phyloP scores from a whole-genome alignment of 306 rosid genomes.

The Mimosa bimucronata region DNA sequence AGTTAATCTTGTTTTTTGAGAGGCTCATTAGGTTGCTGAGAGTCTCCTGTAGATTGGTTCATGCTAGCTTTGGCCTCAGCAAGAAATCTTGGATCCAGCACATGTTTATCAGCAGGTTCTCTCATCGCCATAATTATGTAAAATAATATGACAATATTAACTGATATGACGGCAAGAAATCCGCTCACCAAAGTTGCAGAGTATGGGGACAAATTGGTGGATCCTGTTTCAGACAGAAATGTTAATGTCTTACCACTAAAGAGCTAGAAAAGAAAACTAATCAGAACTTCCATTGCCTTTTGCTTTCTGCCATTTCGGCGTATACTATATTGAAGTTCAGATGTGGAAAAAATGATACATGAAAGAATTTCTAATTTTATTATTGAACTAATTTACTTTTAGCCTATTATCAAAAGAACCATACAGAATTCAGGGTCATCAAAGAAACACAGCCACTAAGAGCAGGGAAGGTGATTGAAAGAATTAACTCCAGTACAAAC shows the following conservation, averaged over 20 bases:
- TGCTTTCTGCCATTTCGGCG: not conserved
- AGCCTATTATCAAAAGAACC: conserved; percentile 10
- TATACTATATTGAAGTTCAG: not conserved
- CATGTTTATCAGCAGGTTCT: conserved; percentile 77
- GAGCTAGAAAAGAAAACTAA: not conserved
- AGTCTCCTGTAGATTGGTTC: conserved; percentile 45
- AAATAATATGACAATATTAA: conserved; percentile 76
- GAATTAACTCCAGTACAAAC: not conserved
- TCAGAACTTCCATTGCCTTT: conserved; percentile 1
- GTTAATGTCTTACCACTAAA: not conserved
- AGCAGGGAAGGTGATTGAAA: not conserved
- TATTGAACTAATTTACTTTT: conserved; percentile 2
- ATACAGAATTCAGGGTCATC: not conserved
- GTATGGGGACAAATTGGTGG: conserved; percentile 65
- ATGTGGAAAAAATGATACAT: not conserved
- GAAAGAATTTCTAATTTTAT: not conserved
- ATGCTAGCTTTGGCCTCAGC: conserved; percentile 87
- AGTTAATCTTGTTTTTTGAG: conserved; percentile 70
- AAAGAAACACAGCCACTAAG: not conserved
- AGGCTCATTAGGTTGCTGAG: conserved; percentile 51
- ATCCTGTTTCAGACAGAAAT: conserved; percentile 54
- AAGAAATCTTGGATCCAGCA: conserved; percentile 79
- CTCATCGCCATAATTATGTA: conserved; percentile 87
- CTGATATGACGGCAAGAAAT: conserved; percentile 88
- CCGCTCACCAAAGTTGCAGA: conserved; percentile 80